These are phyloP conservation scores for Penicillium sp. DNA, from an alignment of 2,329 filamentous ascomycete genomes.

Conservation along the genomic window DNA sequence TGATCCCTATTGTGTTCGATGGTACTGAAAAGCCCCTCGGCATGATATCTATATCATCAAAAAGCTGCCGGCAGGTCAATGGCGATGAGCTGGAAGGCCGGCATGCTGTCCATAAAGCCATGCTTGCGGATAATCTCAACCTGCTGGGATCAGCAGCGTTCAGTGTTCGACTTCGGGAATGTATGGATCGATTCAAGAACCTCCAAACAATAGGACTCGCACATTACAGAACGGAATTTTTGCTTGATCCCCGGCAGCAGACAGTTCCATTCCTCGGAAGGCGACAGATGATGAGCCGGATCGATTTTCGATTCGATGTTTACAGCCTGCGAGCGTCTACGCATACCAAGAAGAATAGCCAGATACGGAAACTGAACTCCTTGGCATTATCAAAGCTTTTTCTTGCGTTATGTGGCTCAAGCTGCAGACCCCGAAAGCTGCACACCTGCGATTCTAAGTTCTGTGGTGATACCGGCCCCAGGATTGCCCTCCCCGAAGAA, in stretches of 20 bases:
- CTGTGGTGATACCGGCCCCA: neutral
- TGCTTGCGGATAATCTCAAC: neutral
- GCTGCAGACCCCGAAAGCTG: neutral
- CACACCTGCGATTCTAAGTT: neutral
- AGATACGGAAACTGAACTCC: neutral
- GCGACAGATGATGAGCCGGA: neutral
- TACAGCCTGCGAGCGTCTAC: too few species aligned
- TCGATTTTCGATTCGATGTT: neutral
- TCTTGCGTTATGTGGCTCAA: neutral
- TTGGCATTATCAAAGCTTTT: neutral
- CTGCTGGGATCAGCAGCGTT: neutral
- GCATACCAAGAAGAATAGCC: too few species aligned
- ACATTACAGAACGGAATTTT: neutral
- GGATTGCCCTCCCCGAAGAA: neutral
- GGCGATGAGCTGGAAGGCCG: neutral
- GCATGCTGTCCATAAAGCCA: neutral
- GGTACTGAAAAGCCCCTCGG: slow-evolving; percentile 2
- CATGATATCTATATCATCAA: neutral
- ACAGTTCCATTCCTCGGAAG: neutral
- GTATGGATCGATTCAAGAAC: neutral
- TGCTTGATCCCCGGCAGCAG: neutral
- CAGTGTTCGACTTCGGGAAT: neutral
- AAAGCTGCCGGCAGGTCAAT: slow-evolving; percentile 9
- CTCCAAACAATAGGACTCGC: neutral
- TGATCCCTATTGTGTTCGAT: slow-evolving; percentile 11